Evolutionary conservation across 352 stramenopile species (phyloP).

Genomic region (Pythium dissimile): DNA sequence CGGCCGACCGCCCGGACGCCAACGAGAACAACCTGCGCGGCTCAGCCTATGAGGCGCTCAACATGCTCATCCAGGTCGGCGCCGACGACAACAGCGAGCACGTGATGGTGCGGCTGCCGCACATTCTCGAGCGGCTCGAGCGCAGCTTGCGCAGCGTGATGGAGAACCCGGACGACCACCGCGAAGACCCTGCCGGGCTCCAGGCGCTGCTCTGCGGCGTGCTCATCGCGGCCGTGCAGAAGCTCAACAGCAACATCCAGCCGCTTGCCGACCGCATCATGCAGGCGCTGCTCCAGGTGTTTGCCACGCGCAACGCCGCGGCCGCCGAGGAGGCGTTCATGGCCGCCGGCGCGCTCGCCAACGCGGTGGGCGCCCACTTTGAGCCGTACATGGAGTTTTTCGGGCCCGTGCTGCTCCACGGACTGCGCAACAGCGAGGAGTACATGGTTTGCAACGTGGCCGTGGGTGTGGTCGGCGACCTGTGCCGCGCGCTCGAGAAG

Average conservation of each 20-base stretch:
- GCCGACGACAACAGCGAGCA: conserved; percentile 71
- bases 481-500: conserved; percentile 91
- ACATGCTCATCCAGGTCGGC: conserved; percentile 90
- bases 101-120: conserved; percentile 75
- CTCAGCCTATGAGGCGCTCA: conserved; percentile 92
- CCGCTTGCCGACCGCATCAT: conserved; percentile 93
- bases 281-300: conserved; percentile 93
- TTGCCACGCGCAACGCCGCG: conserved; percentile 91
- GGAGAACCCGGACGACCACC: conserved; percentile 70
- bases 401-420: conserved; percentile 88
- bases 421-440: conserved; percentile 93
- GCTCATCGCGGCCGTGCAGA: conserved; percentile 92
- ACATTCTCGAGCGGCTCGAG: conserved; percentile 78
- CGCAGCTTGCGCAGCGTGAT: conserved; percentile 59
- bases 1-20: conserved; percentile 85
- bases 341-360: conserved; percentile 91
- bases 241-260: conserved; percentile 87
- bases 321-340: conserved; percentile 97
- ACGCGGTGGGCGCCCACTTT: conserved; percentile 91
- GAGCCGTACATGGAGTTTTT: conserved; percentile 96
- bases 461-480: conserved; percentile 94
- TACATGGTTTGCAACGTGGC: conserved; percentile 96
- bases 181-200: conserved; percentile 68
- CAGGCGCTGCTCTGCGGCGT: conserved; percentile 89
- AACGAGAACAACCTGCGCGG: conserved; percentile 90